Base-by-base conservation (phyloP, 352 stramenopile species). In the Globisporangium heterothallicum region DNA sequence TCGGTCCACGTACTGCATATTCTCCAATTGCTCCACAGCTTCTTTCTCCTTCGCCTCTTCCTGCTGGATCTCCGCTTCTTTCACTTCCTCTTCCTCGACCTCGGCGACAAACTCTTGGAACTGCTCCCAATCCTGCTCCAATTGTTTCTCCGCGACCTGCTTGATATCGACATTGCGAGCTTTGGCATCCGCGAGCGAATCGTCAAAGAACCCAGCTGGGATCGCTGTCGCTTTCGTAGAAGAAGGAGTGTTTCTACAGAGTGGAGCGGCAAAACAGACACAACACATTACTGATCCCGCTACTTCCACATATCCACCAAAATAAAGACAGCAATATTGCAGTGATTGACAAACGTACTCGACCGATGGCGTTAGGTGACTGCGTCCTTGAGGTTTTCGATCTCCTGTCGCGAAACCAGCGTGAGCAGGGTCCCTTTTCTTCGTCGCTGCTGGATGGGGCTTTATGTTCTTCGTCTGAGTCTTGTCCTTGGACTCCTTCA, bases 1-100 rank as follows among this genome's bases (percentile, higher is more conserved):
- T 34, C 74, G 70, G 44, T 88, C 71, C 34, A 88, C 42, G 53
- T 88, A 88, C 49, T 75, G 45, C 77, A 88, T 84, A 43, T 86
- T 75, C 42, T 88, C 72, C 22, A 88, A 68, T 41, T 75, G 58
- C 53, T 85, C 64, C 14, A 74, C 68, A 0, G 63, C 76, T 18
- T 81, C 76, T 9, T 63, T 64, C 38, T 74, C 69, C 38, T 76
- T 66, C 5, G 24, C 45, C 27, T 82, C 77, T 24, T 82, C 59
- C 14, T 65, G 40, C 41, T 76, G 46, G 18, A 61, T 40, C 29
- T 67, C 40, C 27, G 66, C 45, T 34, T 82, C 64, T 16, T 74
- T 56, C 4, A 16, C 48, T 0, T 70, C 65, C 41, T 76, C 59
- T 35, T 77, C 44, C 58, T 88, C 77, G 24, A 88, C 68, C 21